Evolutionary conservation across 2,329 filamentous ascomycete species (phyloP), one percentile per base, ranked within the genome.

Genomic region (Lasiodiplodia gonubiensis): DNA sequence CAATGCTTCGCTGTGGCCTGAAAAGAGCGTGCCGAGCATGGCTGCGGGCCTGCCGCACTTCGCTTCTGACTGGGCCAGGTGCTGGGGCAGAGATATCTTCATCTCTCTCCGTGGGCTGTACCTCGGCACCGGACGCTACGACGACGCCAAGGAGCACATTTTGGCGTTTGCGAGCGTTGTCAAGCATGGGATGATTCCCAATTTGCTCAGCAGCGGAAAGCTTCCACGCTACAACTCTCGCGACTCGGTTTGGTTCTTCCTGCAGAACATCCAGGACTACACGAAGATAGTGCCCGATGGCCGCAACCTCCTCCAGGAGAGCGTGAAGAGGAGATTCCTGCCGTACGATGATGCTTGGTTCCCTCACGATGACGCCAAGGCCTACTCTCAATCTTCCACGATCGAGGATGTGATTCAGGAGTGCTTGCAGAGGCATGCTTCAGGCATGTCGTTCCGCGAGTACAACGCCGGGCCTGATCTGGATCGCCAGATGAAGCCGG

Each of bases 151-250:
- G 75, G 93, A 98, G 77, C 96, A 99, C 75, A 97, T 99, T 68
- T 83, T 93, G 69, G 94, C 94, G 10, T 99, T 99, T 80, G 94
- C 92, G 2, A 97, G 93, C 76, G 94, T 99, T 12, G 82, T 99
- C 72, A 99, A 99, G 83, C 95, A 99, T 74, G 95, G 95, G 61
- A 97, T 98, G 93, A 94, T 99, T 67, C 95, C 95, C 16, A 99
- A 99, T 74, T 85, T 99, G 23, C 85, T 99, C 16, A 90, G 93
- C 71, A 92, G 92, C 68, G 94, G 95, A 7, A 92, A 90, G 69
- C 86, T 90, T 18, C 95, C 95, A 3, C 87, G 95, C 30, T 99
- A 98, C 83, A 99, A 99, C 78, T 94, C 95, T 52, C 88, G 95
- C 69, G 95, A 99, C 79, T 97, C 95, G 0, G 88, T 97, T 51